Conservation (phyloP, 169 alveolate species). For the Fabrea salina region DNA sequence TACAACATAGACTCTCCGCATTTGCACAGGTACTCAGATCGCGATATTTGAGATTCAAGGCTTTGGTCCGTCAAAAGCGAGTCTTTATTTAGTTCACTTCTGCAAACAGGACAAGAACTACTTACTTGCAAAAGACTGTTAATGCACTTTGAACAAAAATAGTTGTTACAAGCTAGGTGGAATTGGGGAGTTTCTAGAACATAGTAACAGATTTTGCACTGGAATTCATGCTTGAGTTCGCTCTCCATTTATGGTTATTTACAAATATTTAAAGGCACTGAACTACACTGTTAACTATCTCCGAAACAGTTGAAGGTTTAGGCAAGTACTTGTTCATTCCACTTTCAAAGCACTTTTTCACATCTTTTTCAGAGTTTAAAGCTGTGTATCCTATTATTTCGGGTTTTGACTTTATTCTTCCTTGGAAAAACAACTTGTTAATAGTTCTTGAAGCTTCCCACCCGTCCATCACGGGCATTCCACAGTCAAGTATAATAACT, state of each 20-base stretch:
- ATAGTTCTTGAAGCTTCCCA: background rate
- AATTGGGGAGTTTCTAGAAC: conserved; percentile 1
- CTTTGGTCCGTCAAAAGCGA: background rate
- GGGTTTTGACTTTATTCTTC: background rate
- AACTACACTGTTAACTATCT: too few species aligned
- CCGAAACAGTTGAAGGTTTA: background rate
- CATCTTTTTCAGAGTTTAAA: background rate
- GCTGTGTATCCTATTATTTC: background rate
- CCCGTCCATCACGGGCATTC: background rate
- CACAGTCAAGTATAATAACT: background rate
- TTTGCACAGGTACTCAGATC: background rate
- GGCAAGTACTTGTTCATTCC: background rate
- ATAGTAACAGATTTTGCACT: background rate
- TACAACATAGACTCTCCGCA: background rate
- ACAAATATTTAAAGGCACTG: too few species aligned
- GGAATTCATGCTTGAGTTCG: background rate
- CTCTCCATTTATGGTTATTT: conserved; percentile 21
- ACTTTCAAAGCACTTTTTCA: background rate
- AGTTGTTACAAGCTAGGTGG: background rate
- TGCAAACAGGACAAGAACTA: conserved; percentile 1
- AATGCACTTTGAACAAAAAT: background rate
- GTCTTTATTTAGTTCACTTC: background rate
- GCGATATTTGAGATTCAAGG: background rate
- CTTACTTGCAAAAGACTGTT: background rate
- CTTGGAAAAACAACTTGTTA: background rate